A percentile compares a stretch with the other conserved stretches of the same genome.
Evolutionary conservation across 1,139 yeast genomes (phyloP).

Genomic region (Candida smagusa): DNA sequence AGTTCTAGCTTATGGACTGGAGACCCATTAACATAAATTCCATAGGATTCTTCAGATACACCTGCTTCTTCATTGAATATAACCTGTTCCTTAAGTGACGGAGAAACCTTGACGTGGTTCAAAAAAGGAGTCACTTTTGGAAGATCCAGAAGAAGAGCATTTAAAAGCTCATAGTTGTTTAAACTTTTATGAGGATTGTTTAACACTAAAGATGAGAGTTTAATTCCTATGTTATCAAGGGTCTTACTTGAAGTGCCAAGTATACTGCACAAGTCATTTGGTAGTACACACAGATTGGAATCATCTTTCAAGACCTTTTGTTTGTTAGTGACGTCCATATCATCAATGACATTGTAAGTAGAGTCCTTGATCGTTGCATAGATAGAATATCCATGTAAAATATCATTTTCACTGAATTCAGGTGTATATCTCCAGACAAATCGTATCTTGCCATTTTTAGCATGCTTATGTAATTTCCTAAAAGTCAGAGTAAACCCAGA

Average conservation of each 20-base stretch:
- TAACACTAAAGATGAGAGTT: slow-evolving; percentile 44
- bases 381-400: slow-evolving; percentile 64
- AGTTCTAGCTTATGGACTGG: slow-evolving; percentile 40
- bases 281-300: slow-evolving; percentile 1
- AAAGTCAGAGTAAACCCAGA: slow-evolving; percentile 55
- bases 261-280: slow-evolving; percentile 22
- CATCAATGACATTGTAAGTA: slow-evolving; percentile 63
- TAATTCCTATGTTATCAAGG: slow-evolving; percentile 36
- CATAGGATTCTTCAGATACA: slow-evolving; percentile 38
- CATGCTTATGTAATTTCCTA: slow-evolving; percentile 55
- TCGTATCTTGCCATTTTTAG: slow-evolving; percentile 62
- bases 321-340: slow-evolving; percentile 32
- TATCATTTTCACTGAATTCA: slow-evolving; percentile 22
- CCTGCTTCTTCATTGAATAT: slow-evolving; percentile 31
- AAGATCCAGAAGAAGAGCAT: slow-evolving; percentile 41
- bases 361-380: slow-evolving; percentile 60
- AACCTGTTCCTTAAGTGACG: slow-evolving; percentile 20
- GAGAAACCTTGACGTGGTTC: slow-evolving; percentile 6
- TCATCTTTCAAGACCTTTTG: too few relatives aligned
- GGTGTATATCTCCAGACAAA: slow-evolving; percentile 75
- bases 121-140: slow-evolving; percentile 44
- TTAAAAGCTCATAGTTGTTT: slow-evolving; percentile 31
- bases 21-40: slow-evolving; percentile 64
- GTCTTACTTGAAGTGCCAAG: too few relatives aligned
- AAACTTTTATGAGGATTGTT: slow-evolving; percentile 21